Evolutionary conservation across 352 stramenopile species (phyloP).

Genomic region (Pythium diclinum): DNA sequence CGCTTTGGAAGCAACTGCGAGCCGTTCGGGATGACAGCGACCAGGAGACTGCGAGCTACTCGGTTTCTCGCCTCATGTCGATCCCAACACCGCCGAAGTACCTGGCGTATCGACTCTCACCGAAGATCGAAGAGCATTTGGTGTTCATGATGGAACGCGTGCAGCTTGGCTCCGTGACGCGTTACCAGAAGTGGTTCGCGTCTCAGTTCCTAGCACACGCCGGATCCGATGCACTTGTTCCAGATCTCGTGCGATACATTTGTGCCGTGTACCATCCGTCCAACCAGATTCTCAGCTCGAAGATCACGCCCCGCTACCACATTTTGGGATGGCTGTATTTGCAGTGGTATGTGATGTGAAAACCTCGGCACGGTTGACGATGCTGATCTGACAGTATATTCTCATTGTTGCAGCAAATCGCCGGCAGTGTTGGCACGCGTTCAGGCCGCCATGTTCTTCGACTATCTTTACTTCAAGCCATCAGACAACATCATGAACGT

Average conservation of each 20-base stretch:
- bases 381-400: neutral
- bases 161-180: conserved; percentile 66
- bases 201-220: conserved; percentile 70
- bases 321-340: conserved; percentile 86
- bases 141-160: conserved; percentile 87
- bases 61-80: conserved; percentile 70
- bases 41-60: conserved; percentile 53
- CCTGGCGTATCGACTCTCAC: conserved; percentile 72
- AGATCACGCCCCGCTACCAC: conserved; percentile 84
- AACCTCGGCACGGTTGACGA: neutral
- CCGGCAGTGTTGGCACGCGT: conserved; percentile 65
- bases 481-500: conserved; percentile 83
- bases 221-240: conserved; percentile 69
- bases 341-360: conserved; percentile 47
- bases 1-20: conserved; percentile 77
- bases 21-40: conserved; percentile 59
- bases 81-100: conserved; percentile 71
- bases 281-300: conserved; percentile 76
- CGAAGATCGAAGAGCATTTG: conserved; percentile 85
- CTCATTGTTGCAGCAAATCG: conserved; percentile 50
- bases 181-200: conserved; percentile 88
- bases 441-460: conserved; percentile 86
- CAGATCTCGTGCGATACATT: conserved; percentile 80
- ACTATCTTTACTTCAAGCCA: conserved; percentile 83
- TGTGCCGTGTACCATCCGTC: conserved; percentile 82